Percentiles rank a stretch among this genome's conserved stretches.
phyloP scores from a whole-genome alignment of 805 yeast genomes.

The Kazachstania kunashirensis region DNA sequence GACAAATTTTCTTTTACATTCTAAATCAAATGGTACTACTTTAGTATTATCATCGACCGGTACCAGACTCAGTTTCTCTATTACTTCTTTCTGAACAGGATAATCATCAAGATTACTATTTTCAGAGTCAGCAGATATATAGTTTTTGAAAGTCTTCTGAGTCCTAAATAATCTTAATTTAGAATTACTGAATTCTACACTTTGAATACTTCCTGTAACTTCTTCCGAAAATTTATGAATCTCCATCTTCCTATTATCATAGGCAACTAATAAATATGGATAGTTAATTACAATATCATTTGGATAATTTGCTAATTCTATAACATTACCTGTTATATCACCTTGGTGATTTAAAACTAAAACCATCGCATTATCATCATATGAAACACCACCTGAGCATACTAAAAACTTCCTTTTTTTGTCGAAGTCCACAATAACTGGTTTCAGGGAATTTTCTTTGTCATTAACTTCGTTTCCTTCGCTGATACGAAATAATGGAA shows the following conservation, averaged over 20 bases:
- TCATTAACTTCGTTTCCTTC: conserved; percentile 12
- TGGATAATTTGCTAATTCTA: conserved; percentile 24
- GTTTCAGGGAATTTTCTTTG: conserved; percentile 9
- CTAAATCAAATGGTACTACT: conserved; percentile 15
- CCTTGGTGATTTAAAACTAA: conserved; percentile 25
- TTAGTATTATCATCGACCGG: conserved; percentile 13
- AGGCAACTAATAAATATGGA: conserved; percentile 21
- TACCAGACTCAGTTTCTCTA: conserved; percentile 19
- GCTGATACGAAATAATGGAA: conserved; percentile 24
- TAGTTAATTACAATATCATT: conserved; percentile 12
- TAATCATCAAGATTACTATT: background rate
- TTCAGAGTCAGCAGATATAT: conserved; percentile 6
- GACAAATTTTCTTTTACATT: conserved; percentile 19
- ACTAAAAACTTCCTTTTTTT: conserved; percentile 16
- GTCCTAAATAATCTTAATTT: conserved; percentile 9
- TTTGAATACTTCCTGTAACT: conserved; percentile 1
- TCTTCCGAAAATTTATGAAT: conserved; percentile 4
- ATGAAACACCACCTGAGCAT: conserved; percentile 23
- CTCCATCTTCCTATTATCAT: conserved; percentile 6
- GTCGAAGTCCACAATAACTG: conserved; percentile 17
- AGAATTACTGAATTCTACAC: conserved; percentile 1
- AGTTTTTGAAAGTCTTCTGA: conserved; percentile 10
- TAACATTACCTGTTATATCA: conserved; percentile 26
- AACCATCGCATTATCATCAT: conserved; percentile 23
- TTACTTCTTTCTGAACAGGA: conserved; percentile 5